phyloP scores from a whole-genome alignment of 208 protist species.

The Endotrypanum monterogeii region DNA sequence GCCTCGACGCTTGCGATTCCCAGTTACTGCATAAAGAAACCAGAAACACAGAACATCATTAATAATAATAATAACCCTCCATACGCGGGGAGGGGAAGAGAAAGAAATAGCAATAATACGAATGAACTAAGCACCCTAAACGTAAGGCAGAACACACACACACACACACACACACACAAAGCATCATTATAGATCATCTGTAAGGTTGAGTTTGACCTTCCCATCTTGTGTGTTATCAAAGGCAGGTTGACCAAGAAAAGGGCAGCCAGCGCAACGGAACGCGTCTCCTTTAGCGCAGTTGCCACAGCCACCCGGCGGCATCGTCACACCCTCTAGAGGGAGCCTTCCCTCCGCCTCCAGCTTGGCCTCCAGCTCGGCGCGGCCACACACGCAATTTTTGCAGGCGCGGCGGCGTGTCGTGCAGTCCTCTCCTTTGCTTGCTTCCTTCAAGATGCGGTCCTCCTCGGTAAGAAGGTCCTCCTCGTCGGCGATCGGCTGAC shows the following conservation, averaged over 20 bases:
- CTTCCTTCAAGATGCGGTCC: slow-evolving; percentile 61
- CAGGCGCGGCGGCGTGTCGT: slow-evolving; percentile 80
- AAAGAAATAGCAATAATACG: no score
- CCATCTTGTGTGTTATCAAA: slow-evolving; percentile 81
- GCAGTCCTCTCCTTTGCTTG: slow-evolving; percentile 72
- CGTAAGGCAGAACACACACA: no score
- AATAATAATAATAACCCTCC: no score
- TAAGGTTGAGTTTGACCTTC: slow-evolving; percentile 87
- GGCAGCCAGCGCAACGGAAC: slow-evolving; percentile 90
- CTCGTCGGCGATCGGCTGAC: slow-evolving; percentile 74
- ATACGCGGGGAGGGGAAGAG: no score
- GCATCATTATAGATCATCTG: slow-evolving; percentile 61
- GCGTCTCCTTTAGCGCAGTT: slow-evolving; percentile 90
- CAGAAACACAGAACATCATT: no score
- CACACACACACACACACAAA: no score
- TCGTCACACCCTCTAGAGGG: slow-evolving; percentile 33
- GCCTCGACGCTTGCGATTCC: no score
- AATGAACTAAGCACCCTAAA: no score
- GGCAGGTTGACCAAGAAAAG: slow-evolving; percentile 85
- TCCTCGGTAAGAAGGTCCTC: slow-evolving; percentile 78
- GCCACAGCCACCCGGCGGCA: slow-evolving; percentile 82
- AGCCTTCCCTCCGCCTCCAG: slow-evolving; percentile 54
- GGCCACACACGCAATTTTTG: slow-evolving; percentile 90
- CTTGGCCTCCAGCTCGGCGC: slow-evolving; percentile 68
- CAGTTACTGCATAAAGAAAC: no score